Evolutionary conservation across 257 asterid species (phyloP).

Genomic region (Solanum corneliomulleri): DNA sequence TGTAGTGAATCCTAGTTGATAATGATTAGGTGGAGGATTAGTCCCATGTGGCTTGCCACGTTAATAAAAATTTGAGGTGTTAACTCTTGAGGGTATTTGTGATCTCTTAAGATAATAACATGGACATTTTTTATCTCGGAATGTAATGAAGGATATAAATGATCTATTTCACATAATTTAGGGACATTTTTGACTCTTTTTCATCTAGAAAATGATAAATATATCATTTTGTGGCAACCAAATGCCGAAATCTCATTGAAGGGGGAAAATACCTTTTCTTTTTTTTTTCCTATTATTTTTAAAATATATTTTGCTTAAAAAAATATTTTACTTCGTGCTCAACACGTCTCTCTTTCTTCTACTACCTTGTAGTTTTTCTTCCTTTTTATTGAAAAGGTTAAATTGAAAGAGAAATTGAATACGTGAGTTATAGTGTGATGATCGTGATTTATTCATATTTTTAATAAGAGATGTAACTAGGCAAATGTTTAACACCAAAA

Average conservation of each 20-base stretch:
- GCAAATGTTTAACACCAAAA: not conserved
- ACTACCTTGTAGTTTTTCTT: not conserved
- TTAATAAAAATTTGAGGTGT: too few species aligned
- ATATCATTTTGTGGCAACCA: not conserved
- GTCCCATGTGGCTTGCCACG: too few species aligned
- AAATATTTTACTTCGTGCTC: not conserved
- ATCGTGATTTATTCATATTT: not conserved
- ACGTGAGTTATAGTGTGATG: not conserved
- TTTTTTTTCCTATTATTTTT: fast-evolving
- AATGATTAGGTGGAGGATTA: too few species aligned
- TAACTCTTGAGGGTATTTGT: too few species aligned
- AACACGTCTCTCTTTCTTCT: not conserved
- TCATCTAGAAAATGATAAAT: not conserved
- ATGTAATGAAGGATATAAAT: too few species aligned
- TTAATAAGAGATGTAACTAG: not conserved
- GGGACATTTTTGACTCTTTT: too few species aligned
- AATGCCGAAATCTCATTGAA: not conserved
- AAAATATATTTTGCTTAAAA: fast-evolving
- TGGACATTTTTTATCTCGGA: too few species aligned
- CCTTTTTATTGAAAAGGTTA: not conserved
- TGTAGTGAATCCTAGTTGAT: too few species aligned
- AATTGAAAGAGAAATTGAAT: not conserved
- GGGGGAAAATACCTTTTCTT: not conserved
- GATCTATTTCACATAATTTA: too few species aligned
- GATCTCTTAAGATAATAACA: too few species aligned